phyloP scores from a whole-genome alignment of 495 filamentous ascomycete species.

The Daldinia bambusicola region DNA sequence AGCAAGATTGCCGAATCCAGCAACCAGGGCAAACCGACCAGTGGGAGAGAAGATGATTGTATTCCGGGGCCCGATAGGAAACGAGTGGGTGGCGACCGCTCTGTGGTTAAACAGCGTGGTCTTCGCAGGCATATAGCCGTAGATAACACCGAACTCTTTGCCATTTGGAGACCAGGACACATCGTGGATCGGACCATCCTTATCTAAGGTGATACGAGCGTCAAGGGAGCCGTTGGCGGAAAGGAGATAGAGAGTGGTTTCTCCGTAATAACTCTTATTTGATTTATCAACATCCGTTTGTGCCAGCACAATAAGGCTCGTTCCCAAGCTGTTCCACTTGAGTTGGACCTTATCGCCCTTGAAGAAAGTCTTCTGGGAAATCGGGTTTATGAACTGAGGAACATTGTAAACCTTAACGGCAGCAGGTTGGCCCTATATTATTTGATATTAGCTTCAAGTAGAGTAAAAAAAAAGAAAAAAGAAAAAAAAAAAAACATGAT shows the following conservation, averaged over 20 bases:
- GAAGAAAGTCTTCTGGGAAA: constrained; percentile 98
- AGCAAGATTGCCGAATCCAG: constrained; percentile 96
- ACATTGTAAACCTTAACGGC: constrained; percentile 94
- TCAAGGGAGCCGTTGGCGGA: constrained; percentile 93
- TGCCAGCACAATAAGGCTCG: constrained; percentile 90
- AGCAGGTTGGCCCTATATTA: constrained; percentile 81
- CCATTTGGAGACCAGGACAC: constrained; percentile 98
- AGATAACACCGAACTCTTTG: constrained; percentile 95
- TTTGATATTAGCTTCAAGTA: constrained; percentile 26
- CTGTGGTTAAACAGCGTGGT: constrained; percentile 94
- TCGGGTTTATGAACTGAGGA: constrained; percentile 78
- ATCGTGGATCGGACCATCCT: constrained; percentile 97
- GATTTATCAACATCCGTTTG: constrained; percentile 98
- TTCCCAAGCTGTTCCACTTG: constrained; percentile 95
- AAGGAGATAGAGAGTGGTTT: constrained; percentile 95
- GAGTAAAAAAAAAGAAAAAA: constrained; percentile 6
- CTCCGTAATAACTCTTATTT: constrained; percentile 98
- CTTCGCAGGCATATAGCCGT: constrained; percentile 98
- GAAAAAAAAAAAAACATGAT: constrained; percentile 1
- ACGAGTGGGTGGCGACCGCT: constrained; percentile 80
- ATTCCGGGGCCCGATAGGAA: constrained; percentile 88
- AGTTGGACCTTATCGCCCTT: constrained; percentile 98
- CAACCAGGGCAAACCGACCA: constrained; percentile 90
- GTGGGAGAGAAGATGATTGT: constrained; percentile 95
- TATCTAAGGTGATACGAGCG: constrained; percentile 90